Conservation (phyloP, 164 flowering plant species). For the Euptelea pleiosperma region DNA sequence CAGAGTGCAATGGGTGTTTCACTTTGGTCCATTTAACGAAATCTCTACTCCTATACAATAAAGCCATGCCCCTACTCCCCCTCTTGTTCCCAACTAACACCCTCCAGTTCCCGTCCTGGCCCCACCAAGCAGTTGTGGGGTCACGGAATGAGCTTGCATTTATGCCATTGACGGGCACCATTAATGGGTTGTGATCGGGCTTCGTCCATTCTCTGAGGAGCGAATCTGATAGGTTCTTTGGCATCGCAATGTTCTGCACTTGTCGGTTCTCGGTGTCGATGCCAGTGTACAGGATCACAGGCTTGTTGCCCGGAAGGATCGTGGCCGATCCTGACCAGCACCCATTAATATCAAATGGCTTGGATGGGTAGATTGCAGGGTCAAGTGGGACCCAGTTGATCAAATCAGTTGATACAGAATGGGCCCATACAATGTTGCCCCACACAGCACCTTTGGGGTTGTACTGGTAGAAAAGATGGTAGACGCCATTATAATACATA, state of each 20-base stretch:
- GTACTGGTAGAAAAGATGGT: conserved; percentile 44
- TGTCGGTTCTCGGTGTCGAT: conserved; percentile 22
- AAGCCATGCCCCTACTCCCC: conserved; percentile 42
- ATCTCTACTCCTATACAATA: conserved; percentile 59
- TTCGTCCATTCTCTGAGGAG: conserved; percentile 44
- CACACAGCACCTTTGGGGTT: conserved; percentile 43
- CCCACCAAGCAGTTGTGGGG: conserved; percentile 47
- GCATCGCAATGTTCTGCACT: conserved; percentile 45
- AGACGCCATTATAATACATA: conserved; percentile 33
- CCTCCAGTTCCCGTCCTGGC: conserved; percentile 52
- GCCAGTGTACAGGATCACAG: conserved; percentile 53
- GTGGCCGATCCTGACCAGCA: conserved; percentile 57
- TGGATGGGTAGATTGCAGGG: conserved; percentile 33
- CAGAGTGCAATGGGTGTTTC: conserved; percentile 61
- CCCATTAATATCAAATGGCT: conserved; percentile 39
- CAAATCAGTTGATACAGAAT: conserved; percentile 45
- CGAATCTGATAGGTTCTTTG: conserved; percentile 44
- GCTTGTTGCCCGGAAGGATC: conserved; percentile 40
- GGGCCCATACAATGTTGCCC: conserved; percentile 57
- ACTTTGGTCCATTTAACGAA: conserved; percentile 56
- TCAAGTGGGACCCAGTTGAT: conserved; percentile 44
- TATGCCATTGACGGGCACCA: conserved; percentile 23
- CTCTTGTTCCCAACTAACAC: conserved; percentile 49
- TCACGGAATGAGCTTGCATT: conserved; percentile 35
- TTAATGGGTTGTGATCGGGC: conserved; percentile 35